These are phyloP conservation scores for Podospora pseudopauciseta DNA, from an alignment of 495 filamentous ascomycete genomes.

Conservation along the genomic window DNA sequence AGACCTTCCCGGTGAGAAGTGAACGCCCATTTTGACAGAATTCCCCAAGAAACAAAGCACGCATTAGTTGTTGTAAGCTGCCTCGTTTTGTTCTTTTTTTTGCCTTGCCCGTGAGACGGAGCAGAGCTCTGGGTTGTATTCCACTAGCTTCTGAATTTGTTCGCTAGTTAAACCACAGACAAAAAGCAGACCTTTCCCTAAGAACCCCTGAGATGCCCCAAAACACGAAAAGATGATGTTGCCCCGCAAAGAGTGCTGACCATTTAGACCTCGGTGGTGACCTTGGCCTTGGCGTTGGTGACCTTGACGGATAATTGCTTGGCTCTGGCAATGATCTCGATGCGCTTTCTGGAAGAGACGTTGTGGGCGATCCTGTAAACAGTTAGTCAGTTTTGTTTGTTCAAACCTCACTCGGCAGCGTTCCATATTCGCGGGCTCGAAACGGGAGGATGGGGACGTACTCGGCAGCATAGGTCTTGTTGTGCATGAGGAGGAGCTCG, in stretches of 20 bases:
- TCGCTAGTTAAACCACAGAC: conserved; percentile 31
- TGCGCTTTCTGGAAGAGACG: conserved; percentile 96
- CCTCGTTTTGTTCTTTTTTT: background rate
- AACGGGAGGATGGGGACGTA: conserved; percentile 48
- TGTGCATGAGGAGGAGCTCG: conserved; percentile 99
- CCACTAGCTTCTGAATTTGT: conserved; percentile 25
- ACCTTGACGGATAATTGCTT: conserved; percentile 99
- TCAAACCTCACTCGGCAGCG: background rate
- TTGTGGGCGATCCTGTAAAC: conserved; percentile 80
- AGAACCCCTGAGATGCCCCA: conserved; percentile 35
- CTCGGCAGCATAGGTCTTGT: conserved; percentile 97
- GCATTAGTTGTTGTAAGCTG: background rate
- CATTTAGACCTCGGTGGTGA: conserved; percentile 89
- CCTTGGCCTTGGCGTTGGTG: conserved; percentile 97
- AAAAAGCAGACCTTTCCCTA: conserved; percentile 33
- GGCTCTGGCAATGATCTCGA: conserved; percentile 92
- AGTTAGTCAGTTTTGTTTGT: conserved; percentile 7
- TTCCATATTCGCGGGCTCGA: background rate
- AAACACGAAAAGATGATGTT: conserved; percentile 33
- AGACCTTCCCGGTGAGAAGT: background rate
- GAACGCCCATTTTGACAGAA: background rate
- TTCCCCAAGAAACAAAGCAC: background rate
- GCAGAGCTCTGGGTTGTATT: conserved; percentile 28
- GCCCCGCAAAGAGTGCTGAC: conserved; percentile 23
- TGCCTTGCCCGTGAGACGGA: conserved; percentile 24